These are phyloP conservation scores for Cyclostephanos tholiformis DNA, from an alignment of 108 stramenopile genomes.

Conservation along the genomic window DNA sequence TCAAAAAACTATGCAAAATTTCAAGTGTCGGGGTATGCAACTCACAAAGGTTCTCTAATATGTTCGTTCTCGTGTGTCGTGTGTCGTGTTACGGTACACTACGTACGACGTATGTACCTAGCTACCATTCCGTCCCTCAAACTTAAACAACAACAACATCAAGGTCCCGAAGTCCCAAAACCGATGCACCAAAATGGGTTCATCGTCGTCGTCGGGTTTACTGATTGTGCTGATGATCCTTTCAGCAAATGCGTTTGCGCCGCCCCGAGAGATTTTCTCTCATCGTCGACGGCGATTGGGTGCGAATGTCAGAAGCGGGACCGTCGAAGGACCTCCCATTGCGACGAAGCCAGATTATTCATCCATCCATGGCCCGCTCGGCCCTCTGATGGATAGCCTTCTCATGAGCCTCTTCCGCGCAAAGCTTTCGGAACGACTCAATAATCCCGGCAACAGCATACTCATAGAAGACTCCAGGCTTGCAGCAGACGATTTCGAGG, in stretches of 20 bases:
- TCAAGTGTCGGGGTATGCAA: too few species aligned
- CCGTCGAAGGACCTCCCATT: constrained; percentile 60
- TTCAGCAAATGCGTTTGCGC: constrained; percentile 2
- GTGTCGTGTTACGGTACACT: too few species aligned
- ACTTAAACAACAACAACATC: too few species aligned
- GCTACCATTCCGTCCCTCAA: too few species aligned
- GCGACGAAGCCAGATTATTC: constrained; percentile 77
- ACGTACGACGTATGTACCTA: too few species aligned
- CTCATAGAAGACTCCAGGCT: constrained; percentile 31
- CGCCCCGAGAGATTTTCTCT: background rate
- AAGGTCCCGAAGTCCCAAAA: too few species aligned
- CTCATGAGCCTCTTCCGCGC: constrained; percentile 66
- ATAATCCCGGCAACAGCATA: constrained; percentile 32
- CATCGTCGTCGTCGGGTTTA: background rate
- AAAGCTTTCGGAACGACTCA: constrained; percentile 54
- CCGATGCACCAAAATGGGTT: background rate
- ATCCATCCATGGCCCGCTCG: constrained; percentile 74
- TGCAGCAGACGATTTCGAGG: constrained; percentile 58
- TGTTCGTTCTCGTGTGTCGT: too few species aligned
- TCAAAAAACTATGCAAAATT: too few species aligned
- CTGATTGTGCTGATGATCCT: background rate
- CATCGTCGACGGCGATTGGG: background rate
- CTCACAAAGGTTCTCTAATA: too few species aligned
- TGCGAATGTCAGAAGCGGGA: constrained; percentile 6
- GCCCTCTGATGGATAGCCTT: constrained; percentile 55